A percentile compares a stretch with the other conserved stretches of the same genome.
phyloP scores from a whole-genome alignment of 345 rosid species.

The Barbarea vulgaris region DNA sequence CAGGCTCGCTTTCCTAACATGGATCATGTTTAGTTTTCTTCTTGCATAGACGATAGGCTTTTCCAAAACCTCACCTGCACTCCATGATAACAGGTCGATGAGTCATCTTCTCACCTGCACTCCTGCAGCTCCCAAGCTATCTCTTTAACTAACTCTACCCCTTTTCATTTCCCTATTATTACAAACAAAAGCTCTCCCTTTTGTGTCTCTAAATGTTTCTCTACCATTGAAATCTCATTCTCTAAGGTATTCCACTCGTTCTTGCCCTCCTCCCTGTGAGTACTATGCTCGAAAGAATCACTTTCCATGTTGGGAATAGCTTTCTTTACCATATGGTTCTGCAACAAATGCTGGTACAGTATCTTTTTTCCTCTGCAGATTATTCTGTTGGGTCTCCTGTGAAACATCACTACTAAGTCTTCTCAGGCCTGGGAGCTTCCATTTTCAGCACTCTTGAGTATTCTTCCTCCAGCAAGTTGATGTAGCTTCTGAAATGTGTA shows the following conservation, averaged over 20 bases:
- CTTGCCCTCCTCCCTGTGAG: slow-evolving; percentile 15
- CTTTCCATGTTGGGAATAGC: slow-evolving; percentile 26
- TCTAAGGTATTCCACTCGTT: slow-evolving; percentile 37
- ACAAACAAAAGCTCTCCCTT: slow-evolving; percentile 50
- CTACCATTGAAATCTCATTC: slow-evolving; percentile 52
- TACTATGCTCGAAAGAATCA: slow-evolving; percentile 28
- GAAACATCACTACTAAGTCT: slow-evolving; percentile 24
- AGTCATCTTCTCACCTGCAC: slow-evolving; percentile 34
- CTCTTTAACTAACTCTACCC: slow-evolving; percentile 49
- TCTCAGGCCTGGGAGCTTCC: slow-evolving; percentile 32
- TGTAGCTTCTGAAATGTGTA: slow-evolving; percentile 48
- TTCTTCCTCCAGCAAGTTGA: slow-evolving; percentile 32
- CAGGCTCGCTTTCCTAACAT: slow-evolving; percentile 24
- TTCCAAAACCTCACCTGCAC: slow-evolving; percentile 7
- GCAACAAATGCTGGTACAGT: slow-evolving; percentile 9
- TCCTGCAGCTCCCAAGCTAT: slow-evolving; percentile 53
- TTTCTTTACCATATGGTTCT: slow-evolving; percentile 31
- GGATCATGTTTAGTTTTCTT: slow-evolving; percentile 12
- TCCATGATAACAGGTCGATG: background rate
- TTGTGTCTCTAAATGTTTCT: slow-evolving; percentile 57
- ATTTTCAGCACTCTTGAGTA: slow-evolving; percentile 29
- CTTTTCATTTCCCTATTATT: slow-evolving; percentile 48
- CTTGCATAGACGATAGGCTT: slow-evolving; percentile 15
- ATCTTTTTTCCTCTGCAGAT: slow-evolving; percentile 33
- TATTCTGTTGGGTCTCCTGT: slow-evolving; percentile 26